Conservation (phyloP, 148 eudicot genomes). For the Camellia japonica region DNA sequence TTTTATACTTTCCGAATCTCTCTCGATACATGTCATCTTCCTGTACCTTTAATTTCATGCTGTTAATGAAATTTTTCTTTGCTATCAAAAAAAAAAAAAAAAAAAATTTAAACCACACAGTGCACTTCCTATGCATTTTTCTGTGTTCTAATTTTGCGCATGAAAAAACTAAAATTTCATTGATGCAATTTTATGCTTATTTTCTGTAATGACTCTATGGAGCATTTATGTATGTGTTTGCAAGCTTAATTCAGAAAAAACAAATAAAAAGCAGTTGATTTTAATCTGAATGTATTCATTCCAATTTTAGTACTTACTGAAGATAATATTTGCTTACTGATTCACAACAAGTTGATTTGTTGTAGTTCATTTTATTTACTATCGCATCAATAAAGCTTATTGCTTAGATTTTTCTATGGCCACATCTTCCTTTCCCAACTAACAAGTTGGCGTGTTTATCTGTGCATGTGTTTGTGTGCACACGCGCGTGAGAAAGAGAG, state of each 20-base stretch:
- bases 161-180: neutral
- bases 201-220: neutral
- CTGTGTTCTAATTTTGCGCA: too few species aligned
- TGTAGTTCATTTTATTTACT: constrained; percentile 6
- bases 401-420: neutral
- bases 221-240: neutral
- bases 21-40: too few species aligned
- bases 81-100: too few species aligned
- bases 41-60: too few species aligned
- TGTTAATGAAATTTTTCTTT: too few species aligned
- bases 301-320: neutral
- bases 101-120: too few species aligned
- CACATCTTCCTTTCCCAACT: neutral
- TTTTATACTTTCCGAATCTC: too few species aligned
- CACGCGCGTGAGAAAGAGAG: constrained; percentile 4
- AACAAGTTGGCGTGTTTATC: neutral
- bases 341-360: neutral
- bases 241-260: neutral
- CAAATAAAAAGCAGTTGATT: neutral
- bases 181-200: constrained; percentile 4
- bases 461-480: neutral
- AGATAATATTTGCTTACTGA: neutral
- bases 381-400: neutral
- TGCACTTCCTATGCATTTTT: too few species aligned
- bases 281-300: neutral